These are phyloP conservation scores for Tripterygium wilfordii DNA, from an alignment of 177 flowering plant genomes.

Conservation along the genomic window DNA sequence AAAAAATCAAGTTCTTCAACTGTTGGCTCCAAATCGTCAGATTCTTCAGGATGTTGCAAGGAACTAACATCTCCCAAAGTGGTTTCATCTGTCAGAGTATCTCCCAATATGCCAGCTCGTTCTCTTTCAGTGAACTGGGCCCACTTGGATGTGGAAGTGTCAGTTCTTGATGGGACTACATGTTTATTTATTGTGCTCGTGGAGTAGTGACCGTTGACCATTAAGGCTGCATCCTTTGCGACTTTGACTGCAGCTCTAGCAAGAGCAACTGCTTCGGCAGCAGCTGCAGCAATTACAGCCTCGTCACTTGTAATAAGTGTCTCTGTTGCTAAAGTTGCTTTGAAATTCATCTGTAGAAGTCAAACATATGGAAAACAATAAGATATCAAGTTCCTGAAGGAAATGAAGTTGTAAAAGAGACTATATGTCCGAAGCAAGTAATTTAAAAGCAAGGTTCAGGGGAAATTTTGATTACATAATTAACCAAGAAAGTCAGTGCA, in stretches of 20 bases:
- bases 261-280: conserved; percentile 86
- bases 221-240: conserved; percentile 67
- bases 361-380: no score
- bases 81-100: conserved; percentile 22
- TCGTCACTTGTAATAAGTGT: conserved; percentile 56
- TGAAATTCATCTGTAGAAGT: conserved; percentile 43
- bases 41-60: conserved; percentile 13
- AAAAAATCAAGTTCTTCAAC: conserved; percentile 51
- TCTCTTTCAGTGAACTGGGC: conserved; percentile 25
- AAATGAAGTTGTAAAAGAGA: no score
- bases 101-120: conserved; percentile 20
- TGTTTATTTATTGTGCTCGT: conserved; percentile 16
- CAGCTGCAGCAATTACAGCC: conserved; percentile 76
- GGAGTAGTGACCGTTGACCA: conserved; percentile 24
- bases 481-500: no score
- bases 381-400: no score
- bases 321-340: conserved; percentile 41
- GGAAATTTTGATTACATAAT: no score
- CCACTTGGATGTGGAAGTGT: conserved; percentile 17
- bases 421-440: no score
- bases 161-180: conserved; percentile 21
- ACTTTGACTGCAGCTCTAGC: conserved; percentile 83
- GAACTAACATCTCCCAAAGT: conserved; percentile 19
- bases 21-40: conserved; percentile 38
- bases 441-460: no score